These are phyloP conservation scores for Trametopsis cervina DNA, from an alignment of 768 basidiomycete genomes.

Conservation along the genomic window DNA sequence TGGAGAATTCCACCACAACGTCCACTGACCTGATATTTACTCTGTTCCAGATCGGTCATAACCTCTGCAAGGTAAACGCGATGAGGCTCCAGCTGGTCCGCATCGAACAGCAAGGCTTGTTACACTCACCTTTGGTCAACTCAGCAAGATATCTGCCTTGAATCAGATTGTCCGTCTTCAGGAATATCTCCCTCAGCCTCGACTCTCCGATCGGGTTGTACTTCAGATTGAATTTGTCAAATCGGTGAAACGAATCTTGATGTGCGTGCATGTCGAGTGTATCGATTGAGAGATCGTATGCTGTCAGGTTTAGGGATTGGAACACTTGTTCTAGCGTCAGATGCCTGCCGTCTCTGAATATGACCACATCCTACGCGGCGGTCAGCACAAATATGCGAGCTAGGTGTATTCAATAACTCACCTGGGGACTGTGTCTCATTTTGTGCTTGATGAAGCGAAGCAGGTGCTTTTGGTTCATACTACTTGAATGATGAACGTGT, in stretches of 20 bases:
- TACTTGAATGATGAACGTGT: slow-evolving; percentile 96
- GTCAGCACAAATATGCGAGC: background rate
- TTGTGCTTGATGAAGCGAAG: slow-evolving; percentile 98
- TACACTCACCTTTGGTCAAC: slow-evolving; percentile 79
- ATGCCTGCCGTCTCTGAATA: slow-evolving; percentile 86
- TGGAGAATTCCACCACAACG: background rate
- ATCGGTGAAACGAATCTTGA: slow-evolving; percentile 95
- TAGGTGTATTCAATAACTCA: slow-evolving; percentile 25
- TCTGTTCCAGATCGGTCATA: slow-evolving; percentile 96
- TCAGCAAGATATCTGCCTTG: slow-evolving; percentile 92
- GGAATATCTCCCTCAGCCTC: slow-evolving; percentile 89
- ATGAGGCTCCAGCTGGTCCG: background rate
- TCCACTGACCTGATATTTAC: slow-evolving; percentile 83
- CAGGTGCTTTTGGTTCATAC: slow-evolving; percentile 99
- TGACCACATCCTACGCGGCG: slow-evolving; percentile 76
- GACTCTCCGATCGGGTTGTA: slow-evolving; percentile 98
- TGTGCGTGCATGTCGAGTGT: slow-evolving; percentile 99
- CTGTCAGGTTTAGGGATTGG: slow-evolving; percentile 87
- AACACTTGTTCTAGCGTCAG: slow-evolving; percentile 93
- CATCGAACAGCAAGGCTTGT: no score
- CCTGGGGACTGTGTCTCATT: slow-evolving; percentile 84
- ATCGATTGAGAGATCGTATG: slow-evolving; percentile 97
- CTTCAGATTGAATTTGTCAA: slow-evolving; percentile 97
- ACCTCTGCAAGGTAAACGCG: slow-evolving; percentile 60
- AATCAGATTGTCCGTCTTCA: slow-evolving; percentile 96